Percentiles rank a stretch among this genome's conserved stretches.
These are phyloP conservation scores for Dactylellina cionopaga DNA, from an alignment of 2,329 filamentous ascomycete genomes.

Conservation along the genomic window DNA sequence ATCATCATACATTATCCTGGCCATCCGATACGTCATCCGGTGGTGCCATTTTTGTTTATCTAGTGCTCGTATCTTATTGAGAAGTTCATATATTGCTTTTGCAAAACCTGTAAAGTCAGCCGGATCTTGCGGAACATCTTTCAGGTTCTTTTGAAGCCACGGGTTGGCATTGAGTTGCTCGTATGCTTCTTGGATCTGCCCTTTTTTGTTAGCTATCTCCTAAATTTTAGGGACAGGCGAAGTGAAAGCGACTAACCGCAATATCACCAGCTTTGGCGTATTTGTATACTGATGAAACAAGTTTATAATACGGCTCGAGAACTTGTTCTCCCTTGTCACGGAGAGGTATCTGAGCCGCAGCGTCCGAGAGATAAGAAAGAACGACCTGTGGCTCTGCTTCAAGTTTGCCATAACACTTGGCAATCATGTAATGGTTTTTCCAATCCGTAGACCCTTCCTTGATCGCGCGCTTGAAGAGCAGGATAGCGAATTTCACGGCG, in stretches of 20 bases:
- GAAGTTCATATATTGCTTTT: constrained; percentile 60
- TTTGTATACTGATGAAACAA: constrained; percentile 83
- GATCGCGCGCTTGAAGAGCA: constrained; percentile 70
- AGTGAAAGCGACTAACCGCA: constrained; percentile 58
- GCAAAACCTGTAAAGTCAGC: constrained; percentile 43
- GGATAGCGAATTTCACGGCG: constrained; percentile 73
- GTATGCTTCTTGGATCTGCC: constrained; percentile 46
- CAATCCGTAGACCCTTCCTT: constrained; percentile 70
- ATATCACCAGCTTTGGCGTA: constrained; percentile 70
- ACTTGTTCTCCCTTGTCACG: constrained; percentile 77
- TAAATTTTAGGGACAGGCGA: constrained; percentile 12
- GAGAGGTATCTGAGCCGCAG: constrained; percentile 71
- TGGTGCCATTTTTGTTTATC: constrained; percentile 95
- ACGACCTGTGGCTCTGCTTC: constrained; percentile 65
- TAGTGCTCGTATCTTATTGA: constrained; percentile 69
- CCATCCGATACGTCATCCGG: constrained; percentile 81
- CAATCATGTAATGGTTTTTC: constrained; percentile 75
- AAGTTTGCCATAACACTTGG: constrained; percentile 79
- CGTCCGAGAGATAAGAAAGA: constrained; percentile 68
- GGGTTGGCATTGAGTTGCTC: constrained; percentile 42
- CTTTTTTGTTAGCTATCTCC: constrained; percentile 62
- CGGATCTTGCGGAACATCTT: constrained; percentile 46
- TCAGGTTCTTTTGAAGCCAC: constrained; percentile 48
- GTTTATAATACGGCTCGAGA: constrained; percentile 91
- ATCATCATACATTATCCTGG: constrained; percentile 66